These are phyloP conservation scores for Pavlovales sp. DNA, from an alignment of 208 protist genomes.

Conservation along the genomic window DNA sequence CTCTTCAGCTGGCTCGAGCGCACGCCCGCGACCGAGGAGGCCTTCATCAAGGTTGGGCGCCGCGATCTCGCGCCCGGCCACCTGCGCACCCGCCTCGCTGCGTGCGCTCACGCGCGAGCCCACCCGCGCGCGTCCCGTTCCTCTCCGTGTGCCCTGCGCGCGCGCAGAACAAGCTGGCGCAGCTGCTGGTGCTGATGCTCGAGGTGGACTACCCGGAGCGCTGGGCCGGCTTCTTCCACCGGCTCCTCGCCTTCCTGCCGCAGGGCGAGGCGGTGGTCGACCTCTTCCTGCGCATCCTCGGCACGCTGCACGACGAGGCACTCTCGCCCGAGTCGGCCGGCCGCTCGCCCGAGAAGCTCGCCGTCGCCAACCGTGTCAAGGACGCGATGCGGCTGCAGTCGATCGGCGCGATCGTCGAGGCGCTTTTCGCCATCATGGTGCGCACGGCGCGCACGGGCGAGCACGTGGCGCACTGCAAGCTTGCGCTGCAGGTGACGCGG, in stretches of 20 bases:
- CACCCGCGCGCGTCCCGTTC: too few species aligned
- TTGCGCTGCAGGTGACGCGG: not conserved
- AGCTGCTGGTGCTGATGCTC: conserved; percentile 11
- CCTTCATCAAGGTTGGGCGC: not conserved
- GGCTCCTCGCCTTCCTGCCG: not conserved
- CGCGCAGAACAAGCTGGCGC: conserved; percentile 35
- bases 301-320: conserved; percentile 9
- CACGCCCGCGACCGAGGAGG: not conserved
- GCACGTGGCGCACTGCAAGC: not conserved
- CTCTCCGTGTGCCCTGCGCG: too few species aligned
- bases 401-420: not conserved
- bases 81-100: too few species aligned
- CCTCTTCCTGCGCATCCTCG: conserved; percentile 31
- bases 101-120: not conserved
- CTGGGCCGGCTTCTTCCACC: not conserved
- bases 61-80: too few species aligned
- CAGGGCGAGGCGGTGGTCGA: not conserved
- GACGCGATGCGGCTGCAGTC: conserved; percentile 14
- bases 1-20: conserved; percentile 7
- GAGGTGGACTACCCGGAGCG: conserved; percentile 12
- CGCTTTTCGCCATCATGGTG: not conserved
- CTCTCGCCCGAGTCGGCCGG: not conserved
- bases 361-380: conserved; percentile 6
- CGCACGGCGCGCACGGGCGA: not conserved
- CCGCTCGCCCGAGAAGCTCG: not conserved